phyloP scores from a whole-genome alignment of 805 yeast genomes.

The Clavispora phyllophila region DNA sequence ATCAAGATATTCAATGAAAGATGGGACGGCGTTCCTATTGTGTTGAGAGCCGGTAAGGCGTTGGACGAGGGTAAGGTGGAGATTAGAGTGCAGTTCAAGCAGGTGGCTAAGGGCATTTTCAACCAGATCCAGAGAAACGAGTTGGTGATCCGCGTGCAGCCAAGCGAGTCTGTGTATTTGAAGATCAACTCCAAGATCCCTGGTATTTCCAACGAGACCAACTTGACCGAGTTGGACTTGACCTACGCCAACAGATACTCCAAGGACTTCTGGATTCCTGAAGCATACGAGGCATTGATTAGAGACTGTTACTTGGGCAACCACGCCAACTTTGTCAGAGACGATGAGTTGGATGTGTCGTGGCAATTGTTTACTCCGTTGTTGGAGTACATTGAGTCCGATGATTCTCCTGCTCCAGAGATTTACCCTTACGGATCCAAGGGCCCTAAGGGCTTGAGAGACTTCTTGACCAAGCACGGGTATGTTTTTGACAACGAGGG shows the following conservation, averaged over 20 bases:
- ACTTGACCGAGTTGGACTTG: conserved; percentile 85
- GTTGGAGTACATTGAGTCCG: conserved; percentile 70
- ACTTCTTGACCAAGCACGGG: conserved; percentile 64
- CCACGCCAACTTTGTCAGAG: conserved; percentile 96
- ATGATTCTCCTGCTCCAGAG: conserved; percentile 61
- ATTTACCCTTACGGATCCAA: conserved; percentile 85
- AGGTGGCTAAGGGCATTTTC: conserved; percentile 79
- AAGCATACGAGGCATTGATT: conserved; percentile 94
- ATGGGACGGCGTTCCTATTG: conserved; percentile 97
- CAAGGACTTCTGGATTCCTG: conserved; percentile 89
- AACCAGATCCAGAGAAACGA: conserved; percentile 82
- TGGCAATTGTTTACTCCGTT: conserved; percentile 94
- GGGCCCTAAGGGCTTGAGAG: conserved; percentile 67
- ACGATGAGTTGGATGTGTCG: conserved; percentile 90
- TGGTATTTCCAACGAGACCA: conserved; percentile 77
- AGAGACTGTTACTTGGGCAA: conserved; percentile 87
- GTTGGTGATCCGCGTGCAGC: conserved; percentile 90
- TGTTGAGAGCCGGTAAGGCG: conserved; percentile 97
- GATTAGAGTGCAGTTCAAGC: conserved; percentile 86
- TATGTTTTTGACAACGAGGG: conserved; percentile 61
- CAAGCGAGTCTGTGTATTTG: conserved; percentile 88
- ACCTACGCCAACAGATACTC: conserved; percentile 76
- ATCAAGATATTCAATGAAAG: conserved; percentile 83
- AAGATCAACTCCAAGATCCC: conserved; percentile 93
- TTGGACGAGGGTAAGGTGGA: conserved; percentile 92